Evolutionary conservation across 2,329 filamentous ascomycete genomes (phyloP).

Genomic region (Blastomyces silverae): DNA sequence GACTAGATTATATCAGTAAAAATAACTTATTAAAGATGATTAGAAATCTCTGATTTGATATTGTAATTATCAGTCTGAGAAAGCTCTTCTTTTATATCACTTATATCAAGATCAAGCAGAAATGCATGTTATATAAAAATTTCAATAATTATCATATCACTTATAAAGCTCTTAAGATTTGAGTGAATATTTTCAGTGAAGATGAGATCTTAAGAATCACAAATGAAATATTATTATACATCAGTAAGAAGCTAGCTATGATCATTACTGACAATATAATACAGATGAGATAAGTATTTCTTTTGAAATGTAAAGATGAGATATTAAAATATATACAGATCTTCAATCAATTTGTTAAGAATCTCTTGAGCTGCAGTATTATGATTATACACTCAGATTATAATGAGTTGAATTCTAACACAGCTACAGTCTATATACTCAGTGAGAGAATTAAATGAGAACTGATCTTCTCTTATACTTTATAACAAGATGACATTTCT

Average conservation of each 20-base stretch:
- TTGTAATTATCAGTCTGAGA: neutral
- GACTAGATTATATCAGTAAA: too few species aligned
- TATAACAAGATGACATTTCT: neutral
- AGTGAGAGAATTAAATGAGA: neutral
- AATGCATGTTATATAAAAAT: neutral
- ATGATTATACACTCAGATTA: neutral
- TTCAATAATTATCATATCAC: too few species aligned
- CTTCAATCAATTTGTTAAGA: constrained; percentile 2
- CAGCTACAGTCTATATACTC: neutral
- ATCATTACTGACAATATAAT: neutral
- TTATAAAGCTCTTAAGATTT: neutral
- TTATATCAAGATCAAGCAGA: neutral
- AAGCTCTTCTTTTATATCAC: neutral
- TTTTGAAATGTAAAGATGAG: neutral
- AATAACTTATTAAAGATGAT: neutral
- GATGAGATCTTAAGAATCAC: neutral
- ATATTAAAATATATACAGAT: neutral
- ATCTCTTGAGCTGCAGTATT: neutral
- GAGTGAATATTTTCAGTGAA: neutral
- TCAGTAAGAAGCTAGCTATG: neutral
- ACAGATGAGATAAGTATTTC: neutral
- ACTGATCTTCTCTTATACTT: neutral
- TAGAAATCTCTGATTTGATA: neutral
- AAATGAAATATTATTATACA: neutral
- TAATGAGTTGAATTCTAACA: neutral